phyloP scores from a whole-genome alignment of 2,329 filamentous ascomycete species.

The Sporothrix pallida region DNA sequence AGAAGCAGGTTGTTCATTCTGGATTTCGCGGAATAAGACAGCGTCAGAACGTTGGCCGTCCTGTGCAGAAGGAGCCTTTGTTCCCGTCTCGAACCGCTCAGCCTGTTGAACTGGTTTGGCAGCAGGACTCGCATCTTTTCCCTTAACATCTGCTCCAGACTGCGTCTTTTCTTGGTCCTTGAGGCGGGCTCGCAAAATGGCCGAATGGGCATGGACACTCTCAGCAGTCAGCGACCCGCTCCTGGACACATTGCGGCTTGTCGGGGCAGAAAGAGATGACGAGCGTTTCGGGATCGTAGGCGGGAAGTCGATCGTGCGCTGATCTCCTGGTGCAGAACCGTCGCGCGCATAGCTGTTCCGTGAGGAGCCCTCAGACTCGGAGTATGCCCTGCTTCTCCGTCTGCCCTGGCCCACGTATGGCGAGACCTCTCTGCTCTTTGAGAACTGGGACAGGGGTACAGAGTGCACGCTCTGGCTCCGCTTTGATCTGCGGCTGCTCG shows the following conservation, averaged over 20 bases:
- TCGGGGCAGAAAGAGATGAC: constrained; percentile 67
- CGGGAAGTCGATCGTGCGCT: constrained; percentile 65
- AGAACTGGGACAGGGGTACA: constrained; percentile 50
- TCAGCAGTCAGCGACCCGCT: constrained; percentile 63
- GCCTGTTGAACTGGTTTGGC: not conserved
- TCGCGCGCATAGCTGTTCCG: constrained; percentile 42
- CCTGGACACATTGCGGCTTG: constrained; percentile 59
- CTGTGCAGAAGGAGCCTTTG: not conserved
- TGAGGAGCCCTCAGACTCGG: constrained; percentile 55
- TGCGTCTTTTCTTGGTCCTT: constrained; percentile 41
- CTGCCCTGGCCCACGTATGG: constrained; percentile 52
- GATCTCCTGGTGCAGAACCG: constrained; percentile 51
- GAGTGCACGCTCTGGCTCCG: constrained; percentile 60
- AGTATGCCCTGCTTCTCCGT: constrained; percentile 51
- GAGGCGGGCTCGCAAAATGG: constrained; percentile 24
- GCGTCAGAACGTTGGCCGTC: not conserved
- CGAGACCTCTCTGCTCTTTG: constrained; percentile 51
- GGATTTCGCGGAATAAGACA: constrained; percentile 39
- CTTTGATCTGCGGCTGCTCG: constrained; percentile 63
- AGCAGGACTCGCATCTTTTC: not conserved
- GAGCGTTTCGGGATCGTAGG: constrained; percentile 62
- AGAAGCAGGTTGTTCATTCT: constrained; percentile 43
- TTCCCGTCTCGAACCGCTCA: not conserved
- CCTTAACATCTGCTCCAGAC: constrained; percentile 40
- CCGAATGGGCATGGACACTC: constrained; percentile 60